Conservation (phyloP, 2,329 filamentous ascomycete genomes). For the Coniochaeta hoffmannii region DNA sequence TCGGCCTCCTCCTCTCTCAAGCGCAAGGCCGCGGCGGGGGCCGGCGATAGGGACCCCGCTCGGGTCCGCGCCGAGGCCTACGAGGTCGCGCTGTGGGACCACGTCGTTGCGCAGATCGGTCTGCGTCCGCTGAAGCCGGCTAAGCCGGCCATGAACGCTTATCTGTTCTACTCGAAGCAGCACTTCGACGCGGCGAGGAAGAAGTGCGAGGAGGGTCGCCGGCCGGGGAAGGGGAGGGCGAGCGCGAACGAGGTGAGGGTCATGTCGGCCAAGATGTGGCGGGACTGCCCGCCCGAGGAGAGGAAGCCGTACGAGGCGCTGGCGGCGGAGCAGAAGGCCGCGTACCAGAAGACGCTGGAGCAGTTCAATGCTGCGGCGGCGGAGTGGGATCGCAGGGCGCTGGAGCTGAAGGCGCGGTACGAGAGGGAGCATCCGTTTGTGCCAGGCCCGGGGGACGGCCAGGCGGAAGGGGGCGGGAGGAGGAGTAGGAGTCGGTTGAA, state of each 20-base stretch:
- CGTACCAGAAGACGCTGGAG: slow-evolving; percentile 49
- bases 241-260: slow-evolving; percentile 76
- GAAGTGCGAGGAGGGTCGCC: slow-evolving; percentile 58
- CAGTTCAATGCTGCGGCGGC: slow-evolving; percentile 39
- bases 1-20: slow-evolving; percentile 41
- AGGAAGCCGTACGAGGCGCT: slow-evolving; percentile 73
- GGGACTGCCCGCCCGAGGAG: slow-evolving; percentile 60
- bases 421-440: slow-evolving; percentile 42
- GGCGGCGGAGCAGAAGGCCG: slow-evolving; percentile 62
- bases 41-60: slow-evolving; percentile 40
- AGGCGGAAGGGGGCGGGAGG: slow-evolving; percentile 16
- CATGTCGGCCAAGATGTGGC: slow-evolving; percentile 88
- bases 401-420: slow-evolving; percentile 43
- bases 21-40: slow-evolving; percentile 36
- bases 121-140: slow-evolving; percentile 64
- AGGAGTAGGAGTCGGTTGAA: slow-evolving; percentile 23
- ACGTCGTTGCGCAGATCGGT: slow-evolving; percentile 56
- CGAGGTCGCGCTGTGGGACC: slow-evolving; percentile 44
- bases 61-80: slow-evolving; percentile 49
- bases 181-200: slow-evolving; percentile 57
- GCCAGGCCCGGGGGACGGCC: slow-evolving; percentile 4
- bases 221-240: slow-evolving; percentile 55
- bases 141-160: slow-evolving; percentile 75
- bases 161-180: slow-evolving; percentile 75
- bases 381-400: slow-evolving; percentile 65